phyloP scores from a whole-genome alignment of 164 flowering plant genomes.

The Brasenia schreberi region DNA sequence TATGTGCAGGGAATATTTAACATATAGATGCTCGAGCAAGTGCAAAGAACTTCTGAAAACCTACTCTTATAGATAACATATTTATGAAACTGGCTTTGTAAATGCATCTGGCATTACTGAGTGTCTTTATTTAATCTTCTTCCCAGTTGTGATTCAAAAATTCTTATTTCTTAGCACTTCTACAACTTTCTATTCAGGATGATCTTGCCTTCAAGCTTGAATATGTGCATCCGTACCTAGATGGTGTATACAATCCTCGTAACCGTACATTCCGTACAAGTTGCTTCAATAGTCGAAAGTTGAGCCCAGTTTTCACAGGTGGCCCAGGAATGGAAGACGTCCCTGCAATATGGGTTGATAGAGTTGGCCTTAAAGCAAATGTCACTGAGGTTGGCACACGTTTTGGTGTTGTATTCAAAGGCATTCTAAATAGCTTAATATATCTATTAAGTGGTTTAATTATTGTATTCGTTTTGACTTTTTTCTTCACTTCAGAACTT shows the following conservation, averaged over 20 bases:
- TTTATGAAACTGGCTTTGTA: no score
- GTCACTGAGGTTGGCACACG: conserved; percentile 63
- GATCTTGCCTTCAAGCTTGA: conserved; percentile 98
- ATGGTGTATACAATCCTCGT: conserved; percentile 72
- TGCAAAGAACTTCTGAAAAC: no score
- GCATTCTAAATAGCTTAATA: neutral
- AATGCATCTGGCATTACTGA: no score
- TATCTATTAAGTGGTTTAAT: neutral
- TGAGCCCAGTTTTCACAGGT: conserved; percentile 98
- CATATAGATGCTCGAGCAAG: no score
- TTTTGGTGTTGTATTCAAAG: neutral
- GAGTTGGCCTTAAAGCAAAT: conserved; percentile 85
- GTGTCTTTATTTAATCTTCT: no score
- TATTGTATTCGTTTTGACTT: neutral
- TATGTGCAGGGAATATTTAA: no score
- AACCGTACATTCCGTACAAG: conserved; percentile 77
- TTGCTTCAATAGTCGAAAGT: conserved; percentile 87
- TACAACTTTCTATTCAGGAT: conserved; percentile 32
- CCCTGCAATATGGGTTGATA: conserved; percentile 97
- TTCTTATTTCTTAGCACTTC: no score
- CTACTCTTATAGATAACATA: no score
- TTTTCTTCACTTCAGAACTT: conserved; percentile 38
- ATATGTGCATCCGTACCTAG: conserved; percentile 91
- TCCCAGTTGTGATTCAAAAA: no score
- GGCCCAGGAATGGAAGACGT: conserved; percentile 98